phyloP scores from a whole-genome alignment of 441 rosid species.

The Capsella rubella region DNA sequence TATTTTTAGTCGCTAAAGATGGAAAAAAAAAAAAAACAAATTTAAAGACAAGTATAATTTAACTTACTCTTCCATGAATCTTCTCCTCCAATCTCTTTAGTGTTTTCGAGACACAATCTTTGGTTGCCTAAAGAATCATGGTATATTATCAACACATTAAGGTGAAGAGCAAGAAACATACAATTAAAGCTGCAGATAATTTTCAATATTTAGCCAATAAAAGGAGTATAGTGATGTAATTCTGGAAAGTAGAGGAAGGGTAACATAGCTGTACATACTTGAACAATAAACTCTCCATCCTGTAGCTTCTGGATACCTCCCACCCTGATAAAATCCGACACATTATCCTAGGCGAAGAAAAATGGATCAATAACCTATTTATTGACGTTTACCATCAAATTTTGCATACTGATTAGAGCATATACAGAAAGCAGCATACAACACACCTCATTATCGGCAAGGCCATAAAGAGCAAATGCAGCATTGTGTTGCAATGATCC shows the following conservation, averaged over 20 bases:
- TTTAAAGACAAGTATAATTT: slow-evolving; percentile 30
- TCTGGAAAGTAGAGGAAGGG: slow-evolving; percentile 21
- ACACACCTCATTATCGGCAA: slow-evolving; percentile 96
- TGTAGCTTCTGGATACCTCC: slow-evolving; percentile 97
- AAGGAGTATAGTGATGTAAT: slow-evolving; percentile 1
- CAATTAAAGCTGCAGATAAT: slow-evolving; percentile 7
- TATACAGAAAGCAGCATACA: slow-evolving; percentile 29
- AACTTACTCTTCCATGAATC: slow-evolving; percentile 90
- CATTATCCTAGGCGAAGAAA: slow-evolving; percentile 73
- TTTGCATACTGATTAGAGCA: slow-evolving; percentile 22
- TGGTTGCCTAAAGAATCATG: slow-evolving; percentile 76
- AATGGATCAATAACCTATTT: slow-evolving; percentile 40
- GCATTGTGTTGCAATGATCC: slow-evolving; percentile 99
- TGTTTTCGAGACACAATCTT: slow-evolving; percentile 98
- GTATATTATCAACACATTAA: slow-evolving; percentile 23
- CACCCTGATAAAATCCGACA: slow-evolving; percentile 92
- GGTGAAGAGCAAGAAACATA: neutral
- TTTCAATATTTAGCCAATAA: slow-evolving; percentile 10
- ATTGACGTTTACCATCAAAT: slow-evolving; percentile 23
- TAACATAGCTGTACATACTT: slow-evolving; percentile 58
- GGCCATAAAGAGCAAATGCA: slow-evolving; percentile 98
- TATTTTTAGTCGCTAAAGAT: slow-evolving; percentile 12
- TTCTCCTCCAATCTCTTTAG: slow-evolving; percentile 96
- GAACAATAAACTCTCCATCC: slow-evolving; percentile 98
- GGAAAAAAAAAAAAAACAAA: slow-evolving; percentile 12